Evolutionary conservation across 148 eudicot species (phyloP).

Genomic region (Amaranthus hypochondriacus): DNA sequence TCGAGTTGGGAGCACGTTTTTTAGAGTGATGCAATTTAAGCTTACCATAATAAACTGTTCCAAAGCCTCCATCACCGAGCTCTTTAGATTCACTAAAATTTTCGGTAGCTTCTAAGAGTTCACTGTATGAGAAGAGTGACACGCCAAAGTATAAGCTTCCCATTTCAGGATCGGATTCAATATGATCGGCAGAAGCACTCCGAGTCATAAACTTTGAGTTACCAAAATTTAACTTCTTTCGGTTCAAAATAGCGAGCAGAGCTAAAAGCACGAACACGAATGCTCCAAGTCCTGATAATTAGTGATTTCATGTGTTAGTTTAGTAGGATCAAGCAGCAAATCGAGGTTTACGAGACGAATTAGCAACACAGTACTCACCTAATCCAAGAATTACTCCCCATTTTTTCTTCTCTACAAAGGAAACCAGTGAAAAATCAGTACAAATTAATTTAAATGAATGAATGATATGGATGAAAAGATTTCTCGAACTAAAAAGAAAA

Average conservation of each 20-base stretch:
- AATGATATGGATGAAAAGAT: too few species aligned
- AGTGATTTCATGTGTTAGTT: not conserved
- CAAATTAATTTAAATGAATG: too few species aligned
- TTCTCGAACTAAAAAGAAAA: too few species aligned
- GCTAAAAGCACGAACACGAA: slow-evolving; percentile 1
- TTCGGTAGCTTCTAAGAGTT: slow-evolving; percentile 49
- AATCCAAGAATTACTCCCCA: slow-evolving; percentile 18
- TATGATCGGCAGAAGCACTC: slow-evolving; percentile 14
- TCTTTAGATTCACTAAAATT: slow-evolving; percentile 41
- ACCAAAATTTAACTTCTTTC: slow-evolving; percentile 18
- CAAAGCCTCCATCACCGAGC: slow-evolving; percentile 77
- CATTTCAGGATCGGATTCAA: slow-evolving; percentile 26
- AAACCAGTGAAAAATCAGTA: slow-evolving; percentile 12
- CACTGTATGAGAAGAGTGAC: slow-evolving; percentile 35
- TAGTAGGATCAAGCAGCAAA: not conserved
- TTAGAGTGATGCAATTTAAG: not conserved
- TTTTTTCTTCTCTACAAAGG: slow-evolving; percentile 14
- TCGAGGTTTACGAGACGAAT: not conserved
- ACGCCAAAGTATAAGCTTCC: slow-evolving; percentile 34
- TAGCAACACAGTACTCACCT: slow-evolving; percentile 15
- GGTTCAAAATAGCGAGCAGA: slow-evolving; percentile 9
- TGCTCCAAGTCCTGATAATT: slow-evolving; percentile 15
- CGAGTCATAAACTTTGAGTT: slow-evolving; percentile 26
- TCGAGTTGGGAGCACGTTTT: not conserved
- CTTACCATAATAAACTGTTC: slow-evolving; percentile 61